phyloP scores from a whole-genome alignment of 257 asterid species.

The Mitragyna speciosa region DNA sequence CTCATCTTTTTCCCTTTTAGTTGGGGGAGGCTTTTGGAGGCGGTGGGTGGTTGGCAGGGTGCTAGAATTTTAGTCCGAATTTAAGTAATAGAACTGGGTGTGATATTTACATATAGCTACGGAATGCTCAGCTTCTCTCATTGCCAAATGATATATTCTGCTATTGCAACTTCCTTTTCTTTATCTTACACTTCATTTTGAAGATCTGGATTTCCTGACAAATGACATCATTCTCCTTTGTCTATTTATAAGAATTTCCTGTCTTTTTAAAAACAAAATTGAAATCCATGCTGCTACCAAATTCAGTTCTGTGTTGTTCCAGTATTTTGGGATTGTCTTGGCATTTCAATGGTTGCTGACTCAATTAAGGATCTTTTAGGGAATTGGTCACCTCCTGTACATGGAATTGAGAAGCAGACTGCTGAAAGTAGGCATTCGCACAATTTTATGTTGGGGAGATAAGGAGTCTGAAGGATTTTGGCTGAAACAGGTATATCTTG shows the following conservation, averaged over 20 bases:
- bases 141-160: neutral
- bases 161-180: neutral
- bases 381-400: constrained; percentile 66
- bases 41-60: too few relatives aligned
- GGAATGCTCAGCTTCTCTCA: neutral
- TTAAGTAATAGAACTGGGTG: neutral
- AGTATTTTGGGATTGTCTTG: neutral
- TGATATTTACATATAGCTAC: too few relatives aligned
- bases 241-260: neutral
- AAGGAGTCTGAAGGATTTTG: constrained; percentile 91
- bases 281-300: neutral
- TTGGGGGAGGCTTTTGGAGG: neutral
- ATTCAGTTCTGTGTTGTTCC: neutral
- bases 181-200: neutral
- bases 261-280: neutral
- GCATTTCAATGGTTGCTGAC: constrained; percentile 15
- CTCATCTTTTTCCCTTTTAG: neutral
- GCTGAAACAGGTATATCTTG: constrained; percentile 65
- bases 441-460: constrained; percentile 86
- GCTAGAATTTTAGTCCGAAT: too few relatives aligned
- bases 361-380: constrained; percentile 45
- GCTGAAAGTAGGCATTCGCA: constrained; percentile 66
- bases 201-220: neutral
- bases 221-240: neutral
- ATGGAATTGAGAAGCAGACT: constrained; percentile 68